phyloP scores from a whole-genome alignment of 2,329 filamentous ascomycete genomes.

The Fusarium caatingaense region DNA sequence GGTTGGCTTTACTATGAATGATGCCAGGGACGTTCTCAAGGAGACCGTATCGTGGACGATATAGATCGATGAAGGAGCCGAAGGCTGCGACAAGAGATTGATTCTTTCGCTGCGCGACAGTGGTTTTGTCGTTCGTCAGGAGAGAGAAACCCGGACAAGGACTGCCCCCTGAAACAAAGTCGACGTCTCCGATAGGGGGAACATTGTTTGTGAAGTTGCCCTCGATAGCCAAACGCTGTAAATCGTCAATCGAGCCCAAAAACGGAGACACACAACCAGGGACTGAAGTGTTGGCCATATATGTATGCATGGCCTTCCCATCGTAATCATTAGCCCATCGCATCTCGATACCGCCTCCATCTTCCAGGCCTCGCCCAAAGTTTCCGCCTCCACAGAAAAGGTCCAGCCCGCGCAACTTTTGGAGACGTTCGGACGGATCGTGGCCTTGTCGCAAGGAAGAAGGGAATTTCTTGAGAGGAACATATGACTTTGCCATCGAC shows the following conservation, averaged over 20 bases:
- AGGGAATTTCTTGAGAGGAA: constrained; percentile 53
- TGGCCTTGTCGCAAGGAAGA: constrained; percentile 65
- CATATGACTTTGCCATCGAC: constrained; percentile 21
- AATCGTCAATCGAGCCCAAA: constrained; percentile 78
- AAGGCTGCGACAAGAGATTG: constrained; percentile 83
- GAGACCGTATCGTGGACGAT: constrained; percentile 78
- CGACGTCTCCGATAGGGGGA: constrained; percentile 70
- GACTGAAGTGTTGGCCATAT: constrained; percentile 71
- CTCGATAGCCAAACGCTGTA: constrained; percentile 66
- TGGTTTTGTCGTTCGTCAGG: constrained; percentile 69
- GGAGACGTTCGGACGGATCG: constrained; percentile 53
- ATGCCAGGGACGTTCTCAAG: constrained; percentile 82
- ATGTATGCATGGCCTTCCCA: constrained; percentile 73
- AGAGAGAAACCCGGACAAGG: constrained; percentile 82
- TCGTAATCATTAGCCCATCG: constrained; percentile 76
- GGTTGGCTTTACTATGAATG: constrained; percentile 59
- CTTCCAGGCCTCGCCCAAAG: constrained; percentile 80
- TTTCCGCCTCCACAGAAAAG: constrained; percentile 84
- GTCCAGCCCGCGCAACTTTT: constrained; percentile 70
- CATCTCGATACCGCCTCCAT: constrained; percentile 73
- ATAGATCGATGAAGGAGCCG: constrained; percentile 78
- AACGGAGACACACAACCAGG: constrained; percentile 63
- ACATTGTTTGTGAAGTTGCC: constrained; percentile 61
- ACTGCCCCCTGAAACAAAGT: constrained; percentile 77
- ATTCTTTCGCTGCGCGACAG: constrained; percentile 70